A percentile compares a stretch with the other conserved stretches of the same genome.
phyloP scores from a whole-genome alignment of 768 basidiomycete species.

The Tremella mesenterica region DNA sequence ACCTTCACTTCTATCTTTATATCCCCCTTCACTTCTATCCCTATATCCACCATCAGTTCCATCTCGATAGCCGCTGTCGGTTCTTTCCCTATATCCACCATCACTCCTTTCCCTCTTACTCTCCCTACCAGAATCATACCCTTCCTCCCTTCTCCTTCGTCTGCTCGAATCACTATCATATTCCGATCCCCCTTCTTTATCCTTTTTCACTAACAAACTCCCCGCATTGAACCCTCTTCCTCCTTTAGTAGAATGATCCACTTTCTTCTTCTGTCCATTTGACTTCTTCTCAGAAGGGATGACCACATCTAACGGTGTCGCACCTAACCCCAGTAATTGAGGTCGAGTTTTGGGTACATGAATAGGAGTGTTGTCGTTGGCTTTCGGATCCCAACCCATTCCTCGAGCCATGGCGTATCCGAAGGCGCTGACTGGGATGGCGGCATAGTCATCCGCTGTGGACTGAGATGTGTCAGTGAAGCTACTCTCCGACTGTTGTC shows the following conservation, averaged over 20 bases:
- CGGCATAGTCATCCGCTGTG: slow-evolving; percentile 73
- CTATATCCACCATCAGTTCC: slow-evolving; percentile 7
- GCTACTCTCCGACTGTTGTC: not conserved
- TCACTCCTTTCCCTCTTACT: slow-evolving; percentile 22
- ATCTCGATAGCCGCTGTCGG: slow-evolving; percentile 8
- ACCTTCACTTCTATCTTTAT: slow-evolving; percentile 8
- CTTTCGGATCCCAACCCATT: slow-evolving; percentile 77
- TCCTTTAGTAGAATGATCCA: slow-evolving; percentile 47
- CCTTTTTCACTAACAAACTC: slow-evolving; percentile 55
- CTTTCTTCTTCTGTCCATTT: slow-evolving; percentile 28
- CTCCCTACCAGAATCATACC: slow-evolving; percentile 13
- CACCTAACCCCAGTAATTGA: slow-evolving; percentile 82
- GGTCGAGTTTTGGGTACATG: slow-evolving; percentile 77
- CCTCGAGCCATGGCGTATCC: slow-evolving; percentile 86
- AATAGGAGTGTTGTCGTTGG: slow-evolving; percentile 62
- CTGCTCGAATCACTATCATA: slow-evolving; percentile 13
- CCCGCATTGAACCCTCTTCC: slow-evolving; percentile 74
- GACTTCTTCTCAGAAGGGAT: slow-evolving; percentile 46
- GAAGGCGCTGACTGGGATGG: slow-evolving; percentile 84
- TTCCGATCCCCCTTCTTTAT: slow-evolving; percentile 46
- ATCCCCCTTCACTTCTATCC: slow-evolving; percentile 8
- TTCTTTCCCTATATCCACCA: no score
- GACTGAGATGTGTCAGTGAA: slow-evolving; percentile 46
- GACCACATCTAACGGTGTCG: slow-evolving; percentile 70
- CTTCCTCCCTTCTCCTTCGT: slow-evolving; percentile 9